Base-by-base conservation (phyloP, 495 filamentous ascomycete genomes). In the Filosporella fistucella region DNA sequence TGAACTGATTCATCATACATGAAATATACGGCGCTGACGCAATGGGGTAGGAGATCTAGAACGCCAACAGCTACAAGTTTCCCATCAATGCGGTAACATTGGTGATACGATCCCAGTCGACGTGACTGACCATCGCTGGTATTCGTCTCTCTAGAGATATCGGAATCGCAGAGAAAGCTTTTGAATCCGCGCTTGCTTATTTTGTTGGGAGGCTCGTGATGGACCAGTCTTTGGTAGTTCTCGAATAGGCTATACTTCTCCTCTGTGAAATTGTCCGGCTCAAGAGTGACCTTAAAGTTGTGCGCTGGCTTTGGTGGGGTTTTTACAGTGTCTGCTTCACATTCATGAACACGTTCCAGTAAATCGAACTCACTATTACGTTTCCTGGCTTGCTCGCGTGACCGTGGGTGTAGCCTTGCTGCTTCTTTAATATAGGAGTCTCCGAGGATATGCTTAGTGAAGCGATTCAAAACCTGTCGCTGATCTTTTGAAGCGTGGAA, bases 1-100 rank as follows among this genome's bases (percentile, higher is more conserved):
- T 86, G 82, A 55, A 91, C 83, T 21, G 88, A 86, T 51, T 86
- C 81, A 61, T 96, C 86, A 60, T 98, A 93, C 68, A 96, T 78
- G 59, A 96, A 87, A 63, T 98, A 98, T 28, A 97, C 93, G 16
- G 86, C 88, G 66, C 91, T 96, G 24, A 98, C 88, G 47, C 81
- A 84, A 45, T 86, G 71, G 0, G 91, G 93, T 22, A 96, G 73
- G 8, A 97, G 67, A 62, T 98, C 93, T 25, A 98, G 68, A 9
- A 97, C 89, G 2, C 85, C 86, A 44, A 98, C 77, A 13, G 93
- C 93, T 28, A 97, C 81, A 26, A 98, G 75, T 43, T 82, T 75
- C 14, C 90, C 93, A 64, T 96, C 90, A 20, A 98, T 69, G 23
- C 93, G 79, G 65, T 98, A 96, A 68, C 88, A 93, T 63, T 96